These are phyloP conservation scores for Antitrichia curtipendula DNA, from an alignment of 225 moss, liverwort and hornwort species.

Conservation along the genomic window DNA sequence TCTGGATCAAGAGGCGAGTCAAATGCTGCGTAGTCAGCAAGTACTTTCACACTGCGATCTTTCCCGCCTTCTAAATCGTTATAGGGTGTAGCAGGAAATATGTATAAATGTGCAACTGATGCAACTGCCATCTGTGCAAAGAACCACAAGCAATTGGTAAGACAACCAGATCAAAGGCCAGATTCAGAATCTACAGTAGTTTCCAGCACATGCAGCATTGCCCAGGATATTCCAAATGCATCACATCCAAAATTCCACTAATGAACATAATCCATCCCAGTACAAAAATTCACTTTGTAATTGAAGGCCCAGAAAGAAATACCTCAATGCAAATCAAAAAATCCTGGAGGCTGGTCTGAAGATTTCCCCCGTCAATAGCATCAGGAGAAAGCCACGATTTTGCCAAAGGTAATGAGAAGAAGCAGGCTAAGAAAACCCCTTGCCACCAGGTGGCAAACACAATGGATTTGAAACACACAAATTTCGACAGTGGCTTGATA, in stretches of 20 bases:
- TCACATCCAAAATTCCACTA: background rate
- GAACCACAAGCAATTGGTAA: background rate
- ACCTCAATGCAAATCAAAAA: conserved; percentile 91
- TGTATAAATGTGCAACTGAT: conserved; percentile 80
- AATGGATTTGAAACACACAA: conserved; percentile 96
- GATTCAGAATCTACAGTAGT: background rate
- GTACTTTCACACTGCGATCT: conserved; percentile 78
- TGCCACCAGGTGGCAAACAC: conserved; percentile 99
- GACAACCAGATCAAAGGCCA: background rate
- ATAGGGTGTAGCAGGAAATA: conserved; percentile 92
- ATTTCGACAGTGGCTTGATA: conserved; percentile 84
- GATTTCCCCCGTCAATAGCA: conserved; percentile 48
- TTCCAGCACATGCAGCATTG: background rate
- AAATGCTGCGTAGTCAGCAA: conserved; percentile 82
- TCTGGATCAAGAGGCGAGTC: conserved; percentile 95
- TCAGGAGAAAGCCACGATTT: conserved; percentile 45
- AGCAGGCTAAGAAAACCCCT: conserved; percentile 76
- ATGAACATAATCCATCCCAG: background rate
- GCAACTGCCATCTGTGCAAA: conserved; percentile 82
- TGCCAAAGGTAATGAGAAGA: conserved; percentile 53
- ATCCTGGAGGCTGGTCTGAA: conserved; percentile 83
- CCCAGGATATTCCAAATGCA: background rate
- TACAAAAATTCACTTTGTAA: background rate
- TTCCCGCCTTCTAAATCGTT: conserved; percentile 62
- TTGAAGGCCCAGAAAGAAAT: background rate